Evolutionary conservation across 2,329 filamentous ascomycete genomes (phyloP).

Genomic region (Colletotrichum gigasporum): DNA sequence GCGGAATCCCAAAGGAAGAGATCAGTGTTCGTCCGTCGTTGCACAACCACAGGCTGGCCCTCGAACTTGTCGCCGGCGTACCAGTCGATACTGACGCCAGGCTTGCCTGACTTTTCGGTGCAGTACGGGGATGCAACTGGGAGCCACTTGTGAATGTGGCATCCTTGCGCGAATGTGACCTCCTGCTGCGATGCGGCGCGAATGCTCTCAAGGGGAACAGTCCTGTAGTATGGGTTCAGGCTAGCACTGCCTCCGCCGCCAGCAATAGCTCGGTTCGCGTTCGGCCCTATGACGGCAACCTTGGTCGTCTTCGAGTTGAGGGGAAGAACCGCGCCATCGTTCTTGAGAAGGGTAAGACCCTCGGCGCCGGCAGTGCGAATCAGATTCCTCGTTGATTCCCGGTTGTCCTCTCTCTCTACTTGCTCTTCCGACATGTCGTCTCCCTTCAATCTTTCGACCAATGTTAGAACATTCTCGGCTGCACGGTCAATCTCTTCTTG

Average conservation of each 20-base stretch:
- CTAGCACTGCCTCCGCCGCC: constrained; percentile 75
- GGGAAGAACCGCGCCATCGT: constrained; percentile 67
- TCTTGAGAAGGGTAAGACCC: constrained; percentile 72
- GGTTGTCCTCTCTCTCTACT: constrained; percentile 65
- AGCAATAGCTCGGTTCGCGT: constrained; percentile 74
- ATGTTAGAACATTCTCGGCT: constrained; percentile 67
- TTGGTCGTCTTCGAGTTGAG: constrained; percentile 64
- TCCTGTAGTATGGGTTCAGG: constrained; percentile 75
- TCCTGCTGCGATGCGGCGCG: constrained; percentile 61
- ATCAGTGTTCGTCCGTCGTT: constrained; percentile 71
- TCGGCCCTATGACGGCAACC: constrained; percentile 74
- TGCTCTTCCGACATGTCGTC: constrained; percentile 64
- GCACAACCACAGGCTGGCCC: constrained; percentile 63
- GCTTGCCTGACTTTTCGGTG: constrained; percentile 63
- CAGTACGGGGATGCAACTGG: constrained; percentile 70
- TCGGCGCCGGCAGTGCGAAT: constrained; percentile 70
- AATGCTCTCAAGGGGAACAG: constrained; percentile 72
- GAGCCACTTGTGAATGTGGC: constrained; percentile 72
- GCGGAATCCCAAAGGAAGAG: constrained; percentile 78
- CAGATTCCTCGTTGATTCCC: constrained; percentile 65
- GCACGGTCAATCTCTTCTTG: constrained; percentile 63
- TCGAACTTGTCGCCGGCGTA: constrained; percentile 71
- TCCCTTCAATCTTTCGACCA: constrained; percentile 71
- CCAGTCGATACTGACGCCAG: constrained; percentile 72
- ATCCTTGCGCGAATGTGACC: constrained; percentile 68